A percentile compares a stretch with the other conserved stretches of the same genome.
Evolutionary conservation across 441 rosid species (phyloP).

Genomic region (Brassica balearica): DNA sequence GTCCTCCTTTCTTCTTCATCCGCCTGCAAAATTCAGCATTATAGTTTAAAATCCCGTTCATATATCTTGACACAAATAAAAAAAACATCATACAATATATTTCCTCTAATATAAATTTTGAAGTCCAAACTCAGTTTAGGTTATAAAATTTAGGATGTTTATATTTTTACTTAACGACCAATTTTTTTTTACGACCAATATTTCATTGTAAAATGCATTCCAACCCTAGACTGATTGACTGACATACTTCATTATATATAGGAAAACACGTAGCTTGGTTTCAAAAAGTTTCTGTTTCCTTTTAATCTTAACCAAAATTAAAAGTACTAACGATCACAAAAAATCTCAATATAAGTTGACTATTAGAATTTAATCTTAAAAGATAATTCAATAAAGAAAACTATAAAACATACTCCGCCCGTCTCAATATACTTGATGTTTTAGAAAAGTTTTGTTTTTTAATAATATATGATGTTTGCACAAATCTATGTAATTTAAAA

Average conservation of each 20-base stretch:
- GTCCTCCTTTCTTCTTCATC: conserved; percentile 39
- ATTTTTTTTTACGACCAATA: background rate
- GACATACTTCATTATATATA: background rate
- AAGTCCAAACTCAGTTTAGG: background rate
- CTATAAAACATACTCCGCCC: too few relatives aligned
- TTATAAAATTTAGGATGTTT: background rate
- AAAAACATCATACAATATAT: background rate
- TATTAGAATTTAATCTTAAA: too few relatives aligned
- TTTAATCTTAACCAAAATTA: background rate
- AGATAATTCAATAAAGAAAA: too few relatives aligned
- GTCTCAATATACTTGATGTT: too few relatives aligned
- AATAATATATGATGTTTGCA: too few relatives aligned
- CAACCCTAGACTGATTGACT: background rate
- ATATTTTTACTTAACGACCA: background rate
- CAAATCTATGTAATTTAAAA: too few relatives aligned
- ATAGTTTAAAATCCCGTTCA: background rate
- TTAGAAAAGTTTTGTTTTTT: too few relatives aligned
- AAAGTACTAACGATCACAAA: background rate
- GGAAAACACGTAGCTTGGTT: background rate
- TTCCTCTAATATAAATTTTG: background rate
- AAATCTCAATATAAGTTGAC: too few relatives aligned
- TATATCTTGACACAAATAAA: background rate
- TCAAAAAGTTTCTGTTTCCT: background rate
- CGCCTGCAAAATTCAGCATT: conserved; percentile 31
- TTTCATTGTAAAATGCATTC: background rate